Conservation (phyloP, 768 basidiomycete species). For the Asterophora parasitica region DNA sequence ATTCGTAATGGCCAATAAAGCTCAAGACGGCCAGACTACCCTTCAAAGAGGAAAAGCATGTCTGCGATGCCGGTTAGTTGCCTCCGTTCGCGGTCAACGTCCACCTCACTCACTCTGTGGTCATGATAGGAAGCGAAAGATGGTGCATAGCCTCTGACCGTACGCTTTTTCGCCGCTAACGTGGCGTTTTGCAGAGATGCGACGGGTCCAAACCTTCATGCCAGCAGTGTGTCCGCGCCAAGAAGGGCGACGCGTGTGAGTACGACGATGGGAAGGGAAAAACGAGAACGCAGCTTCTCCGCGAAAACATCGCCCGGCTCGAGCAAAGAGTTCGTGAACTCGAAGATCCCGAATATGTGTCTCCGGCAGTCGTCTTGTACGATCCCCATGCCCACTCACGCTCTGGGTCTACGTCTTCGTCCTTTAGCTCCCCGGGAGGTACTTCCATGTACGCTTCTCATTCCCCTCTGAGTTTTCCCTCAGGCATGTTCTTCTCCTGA, state of each 20-base stretch:
- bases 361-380: constrained; percentile 64
- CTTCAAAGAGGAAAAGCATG: constrained; percentile 69
- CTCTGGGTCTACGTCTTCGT: constrained; percentile 54
- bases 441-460: constrained; percentile 48
- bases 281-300: constrained; percentile 73
- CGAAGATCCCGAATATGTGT: constrained; percentile 68
- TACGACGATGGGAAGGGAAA: constrained; percentile 86
- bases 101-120: constrained; percentile 9
- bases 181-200: constrained; percentile 50
- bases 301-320: constrained; percentile 70
- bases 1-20: constrained; percentile 49
- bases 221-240: constrained; percentile 73
- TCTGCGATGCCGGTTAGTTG: constrained; percentile 61
- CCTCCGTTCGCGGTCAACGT: background rate
- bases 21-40: constrained; percentile 35
- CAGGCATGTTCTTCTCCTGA: constrained; percentile 32
- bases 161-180: background rate
- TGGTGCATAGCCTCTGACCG: constrained; percentile 35
- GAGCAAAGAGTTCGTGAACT: constrained; percentile 70
- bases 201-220: constrained; percentile 75
- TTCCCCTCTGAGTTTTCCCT: constrained; percentile 47
- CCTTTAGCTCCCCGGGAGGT: constrained; percentile 49
- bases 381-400: constrained; percentile 56
- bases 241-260: constrained; percentile 70
- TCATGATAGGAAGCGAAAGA: constrained; percentile 60